Evolutionary conservation across 2,329 filamentous ascomycete genomes (phyloP), one percentile per base, ranked within the genome.

Genomic region (Aspergillus sp.): DNA sequence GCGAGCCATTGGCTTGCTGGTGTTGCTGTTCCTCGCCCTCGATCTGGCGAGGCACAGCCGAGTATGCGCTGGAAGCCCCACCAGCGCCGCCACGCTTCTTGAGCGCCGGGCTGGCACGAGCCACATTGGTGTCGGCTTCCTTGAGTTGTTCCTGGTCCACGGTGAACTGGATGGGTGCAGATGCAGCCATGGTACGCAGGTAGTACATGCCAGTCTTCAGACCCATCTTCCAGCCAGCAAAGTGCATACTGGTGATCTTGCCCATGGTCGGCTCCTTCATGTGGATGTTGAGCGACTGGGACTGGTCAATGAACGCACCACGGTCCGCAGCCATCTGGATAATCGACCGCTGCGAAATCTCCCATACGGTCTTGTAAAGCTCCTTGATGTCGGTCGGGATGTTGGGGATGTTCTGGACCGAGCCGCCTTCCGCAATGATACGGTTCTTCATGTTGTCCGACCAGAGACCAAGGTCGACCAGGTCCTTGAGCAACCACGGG

Each of bases 141-240:
- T 89, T 88, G 58, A 98, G 82, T 47, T 88, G 86, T 71, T 95
- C 88, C 72, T 98, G 91, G 66, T 98, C 93, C 64, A 98, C 93
- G 4, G 93, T 98, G 76, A 98, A 98, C 72, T 98, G 93, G 57
- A 98, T 98, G 45, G 93, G 93, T 41, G 90, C 89, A 12, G 90
- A 90, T 33, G 93, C 93, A 53, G 93, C 93, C 82, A 94, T 93
- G 42, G 93, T 98, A 62, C 93, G 88, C 59, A 98, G 83, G 73
- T 98, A 98, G 83, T 98, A 98, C 93, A 98, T 97, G 76, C 93
- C 93, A 33, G 93, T 98, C 85, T 98, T 98, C 58, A 98, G 81
- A 63, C 93, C 93, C 56, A 97, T 83, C 79, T 97, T 98, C 93
- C 93, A 98, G 60, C 93, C 93, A 42, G 93, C 81, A 66, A 98